Evolutionary conservation across 768 basidiomycete genomes (phyloP).

Genomic region (Rhizopogon vulgaris): DNA sequence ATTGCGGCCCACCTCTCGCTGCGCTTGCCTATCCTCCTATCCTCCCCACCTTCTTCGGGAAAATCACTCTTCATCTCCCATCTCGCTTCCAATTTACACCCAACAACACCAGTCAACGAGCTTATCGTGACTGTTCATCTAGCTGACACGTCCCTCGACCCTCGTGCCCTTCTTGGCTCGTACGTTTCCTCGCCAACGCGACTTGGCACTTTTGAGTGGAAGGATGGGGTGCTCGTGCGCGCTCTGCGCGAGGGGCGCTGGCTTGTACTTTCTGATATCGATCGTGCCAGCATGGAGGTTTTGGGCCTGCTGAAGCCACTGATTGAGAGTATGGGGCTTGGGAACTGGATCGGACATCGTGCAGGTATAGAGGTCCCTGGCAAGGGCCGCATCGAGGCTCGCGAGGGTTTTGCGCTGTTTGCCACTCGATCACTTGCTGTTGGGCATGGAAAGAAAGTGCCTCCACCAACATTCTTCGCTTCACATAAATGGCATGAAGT

Average conservation of each 20-base stretch:
- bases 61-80: conserved; percentile 78
- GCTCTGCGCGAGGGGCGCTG: conserved; percentile 88
- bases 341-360: conserved; percentile 70
- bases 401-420: conserved; percentile 79
- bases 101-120: conserved; percentile 38
- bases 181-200: conserved; percentile 81
- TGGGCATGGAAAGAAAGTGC: conserved; percentile 41
- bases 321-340: conserved; percentile 61
- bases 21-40: conserved; percentile 73
- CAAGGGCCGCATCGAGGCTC: conserved; percentile 67
- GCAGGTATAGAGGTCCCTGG: conserved; percentile 70
- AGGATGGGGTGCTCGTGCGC: conserved; percentile 86
- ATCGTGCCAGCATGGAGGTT: conserved; percentile 85
- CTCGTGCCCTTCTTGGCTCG: conserved; percentile 87
- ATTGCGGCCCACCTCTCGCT: conserved; percentile 62
- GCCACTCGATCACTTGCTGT: conserved; percentile 72
- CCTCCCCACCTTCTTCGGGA: conserved; percentile 83
- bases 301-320: conserved; percentile 83
- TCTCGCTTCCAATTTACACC: conserved; percentile 62
- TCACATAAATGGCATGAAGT: conserved; percentile 80
- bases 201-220: conserved; percentile 93
- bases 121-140: conserved; percentile 85
- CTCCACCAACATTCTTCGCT: conserved; percentile 71
- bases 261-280: conserved; percentile 91
- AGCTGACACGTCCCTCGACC: conserved; percentile 92